Base-by-base conservation (phyloP, 495 filamentous ascomycete genomes). In the Aspergillus sclerotiicarbonarius region DNA sequence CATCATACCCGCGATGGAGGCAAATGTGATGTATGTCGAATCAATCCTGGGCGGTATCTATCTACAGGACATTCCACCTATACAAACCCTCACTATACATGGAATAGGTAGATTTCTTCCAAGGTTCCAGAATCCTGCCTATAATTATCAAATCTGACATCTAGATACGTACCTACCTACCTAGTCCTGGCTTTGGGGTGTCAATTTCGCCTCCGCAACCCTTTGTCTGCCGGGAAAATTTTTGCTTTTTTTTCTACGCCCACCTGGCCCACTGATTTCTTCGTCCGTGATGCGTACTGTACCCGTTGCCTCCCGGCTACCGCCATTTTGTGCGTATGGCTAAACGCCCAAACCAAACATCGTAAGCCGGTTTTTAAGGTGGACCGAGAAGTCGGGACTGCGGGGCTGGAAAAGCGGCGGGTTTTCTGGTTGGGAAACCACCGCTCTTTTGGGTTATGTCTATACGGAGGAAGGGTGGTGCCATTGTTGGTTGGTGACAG, bases 311-410 rank as follows among this genome's bases (percentile, higher is more conserved):
- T 52, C 49, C 58, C 58, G 52, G 46, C 46, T 55, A 53, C 57
- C 57, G 43, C 57, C 21, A 45, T 37, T 61, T 60, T 52, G 51
- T 56, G 37, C 29, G 57, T 54, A 49, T 46, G 44, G 10, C 47
- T 29, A 21, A 50, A 50, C 47, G 47, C 47, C 47, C 21, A 6
- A n/a, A 16, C 47, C 21, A 12, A n/a, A 31, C 32, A 31, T 33
- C 20, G 50, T 29, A 50, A 47, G 33, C 45, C 54, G 35, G 45
- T 49, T 49, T 35, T 44, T 20, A 15, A 57, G 48, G 59, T 61
- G 59, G 59, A 61, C 54, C 59, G 19, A 29, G 21, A 39, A 37
- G 49, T 57, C 54, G 59, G 59, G 51, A 61, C 41, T 57, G 59
- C 59, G 59, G 59, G 59, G 59, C 59, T 47, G 18, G 48, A 39